Evolutionary conservation across 1,139 yeast species (phyloP), one percentile per base, ranked within the genome.

Genomic region (Kodamaea arcana): DNA sequence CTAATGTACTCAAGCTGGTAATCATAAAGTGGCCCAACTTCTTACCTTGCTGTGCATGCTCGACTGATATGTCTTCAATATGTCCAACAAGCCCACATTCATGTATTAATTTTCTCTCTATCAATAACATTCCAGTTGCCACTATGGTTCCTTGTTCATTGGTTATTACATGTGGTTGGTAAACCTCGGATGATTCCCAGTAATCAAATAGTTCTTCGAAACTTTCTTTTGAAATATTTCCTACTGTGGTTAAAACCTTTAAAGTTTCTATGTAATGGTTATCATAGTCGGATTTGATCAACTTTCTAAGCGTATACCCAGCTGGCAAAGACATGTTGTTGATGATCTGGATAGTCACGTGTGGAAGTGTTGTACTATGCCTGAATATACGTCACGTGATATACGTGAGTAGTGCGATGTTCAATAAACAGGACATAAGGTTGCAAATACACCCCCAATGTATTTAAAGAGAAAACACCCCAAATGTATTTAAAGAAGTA

Each of bases 11-110:
- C 51, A 92, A 69, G 12, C 75, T 67, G 20, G 69, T 61, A 47
- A 92, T 85, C 61, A 92, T 58, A 13, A 71, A 62, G 46, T 70
- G 62, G 0, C 98, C 98, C 35, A 92, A 64, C 46, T 78, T 76
- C 55, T 82, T 80, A 7, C 98, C 98, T 52, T 90, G 97, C 56
- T 85, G 87, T 12, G 71, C 62, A 24, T 60, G 58, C 23, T 79
- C 74, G 4, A 92, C 95, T 1, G 97, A 85, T 41, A 92, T 90
- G 55, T 92, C 98, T 55, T 92, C 98, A 43, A 92, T 83, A 60
- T 92, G 98, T 4, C 97, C 98, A 10, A 87, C 95, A 35, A 69
- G 59, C 0, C 95, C 95, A 56, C 94, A 80, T 32, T 68, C 76
- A 56, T 90, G 97, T 33, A 83, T 80, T 40, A 80, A 48, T 50